Percentiles rank a stretch among this genome's conserved stretches.
phyloP scores from a whole-genome alignment of 352 stramenopile species.

The Phytophthora citricola region DNA sequence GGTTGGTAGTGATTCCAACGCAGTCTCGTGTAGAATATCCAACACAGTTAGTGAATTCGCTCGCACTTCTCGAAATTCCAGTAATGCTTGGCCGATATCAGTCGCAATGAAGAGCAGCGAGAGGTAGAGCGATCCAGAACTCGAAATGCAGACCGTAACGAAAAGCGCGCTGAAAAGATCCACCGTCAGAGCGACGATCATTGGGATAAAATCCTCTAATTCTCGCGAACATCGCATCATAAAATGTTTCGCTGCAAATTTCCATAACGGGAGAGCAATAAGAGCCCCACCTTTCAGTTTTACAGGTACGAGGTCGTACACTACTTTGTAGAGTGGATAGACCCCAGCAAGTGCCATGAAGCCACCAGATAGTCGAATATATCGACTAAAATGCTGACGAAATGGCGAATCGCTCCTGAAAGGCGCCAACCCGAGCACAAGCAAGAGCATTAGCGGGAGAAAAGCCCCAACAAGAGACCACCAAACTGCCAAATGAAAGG shows the following conservation, averaged over 20 bases:
- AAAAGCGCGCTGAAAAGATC: slow-evolving; percentile 35
- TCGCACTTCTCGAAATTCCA: slow-evolving; percentile 29
- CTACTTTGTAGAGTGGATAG: slow-evolving; percentile 23
- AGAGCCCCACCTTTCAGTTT: slow-evolving; percentile 11
- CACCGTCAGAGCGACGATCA: slow-evolving; percentile 19
- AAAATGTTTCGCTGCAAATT: slow-evolving; percentile 28
- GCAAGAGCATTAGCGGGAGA: slow-evolving; percentile 11
- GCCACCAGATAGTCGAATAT: slow-evolving; percentile 1
- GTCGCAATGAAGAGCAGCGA: slow-evolving; percentile 18
- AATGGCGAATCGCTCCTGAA: slow-evolving; percentile 11
- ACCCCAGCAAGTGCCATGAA: slow-evolving; percentile 15
- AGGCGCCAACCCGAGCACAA: slow-evolving; percentile 5
- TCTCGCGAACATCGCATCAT: slow-evolving; percentile 15
- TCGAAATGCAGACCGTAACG: slow-evolving; percentile 31
- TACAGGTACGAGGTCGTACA: slow-evolving; percentile 16
- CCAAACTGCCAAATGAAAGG: slow-evolving; percentile 27
- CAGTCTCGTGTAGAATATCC: slow-evolving; percentile 11
- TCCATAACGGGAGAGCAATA: slow-evolving; percentile 17
- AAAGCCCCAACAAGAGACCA: slow-evolving; percentile 6
- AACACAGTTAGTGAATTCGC: slow-evolving; percentile 6
- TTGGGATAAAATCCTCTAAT: slow-evolving; percentile 25
- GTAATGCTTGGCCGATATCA: slow-evolving; percentile 11
- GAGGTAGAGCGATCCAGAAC: slow-evolving; percentile 14
- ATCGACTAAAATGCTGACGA: not conserved
- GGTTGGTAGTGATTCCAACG: too few species aligned